Conservation (phyloP, 2,329 filamentous ascomycete genomes). For the Alternaria sp. region DNA sequence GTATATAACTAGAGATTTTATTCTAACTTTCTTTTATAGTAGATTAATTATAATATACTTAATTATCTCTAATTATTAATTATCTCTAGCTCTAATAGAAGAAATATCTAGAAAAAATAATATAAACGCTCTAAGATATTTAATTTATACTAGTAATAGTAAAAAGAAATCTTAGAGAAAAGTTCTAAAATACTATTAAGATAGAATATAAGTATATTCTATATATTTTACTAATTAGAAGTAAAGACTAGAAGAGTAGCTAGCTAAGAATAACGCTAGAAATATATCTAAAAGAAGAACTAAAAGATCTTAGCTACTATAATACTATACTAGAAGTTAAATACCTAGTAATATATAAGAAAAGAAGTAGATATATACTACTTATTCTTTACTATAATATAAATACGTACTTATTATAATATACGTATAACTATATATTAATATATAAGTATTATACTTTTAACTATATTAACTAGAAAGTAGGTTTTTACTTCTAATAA, state of each 20-base stretch:
- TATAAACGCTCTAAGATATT: no score
- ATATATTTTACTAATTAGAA: not conserved
- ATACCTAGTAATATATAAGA: not conserved
- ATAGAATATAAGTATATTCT: not conserved
- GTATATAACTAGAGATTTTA: no score
- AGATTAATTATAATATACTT: no score
- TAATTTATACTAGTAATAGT: no score
- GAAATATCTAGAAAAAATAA: no score
- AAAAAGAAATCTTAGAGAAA: no score
- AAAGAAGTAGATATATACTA: not conserved
- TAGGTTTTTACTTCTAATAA: not conserved
- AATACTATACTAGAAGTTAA: not conserved
- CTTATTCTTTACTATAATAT: not conserved
- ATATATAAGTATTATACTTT: not conserved
- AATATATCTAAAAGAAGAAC: not conserved
- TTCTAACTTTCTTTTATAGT: no score
- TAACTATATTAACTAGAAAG: not conserved
- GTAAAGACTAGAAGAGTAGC: not conserved
- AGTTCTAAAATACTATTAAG: not conserved
- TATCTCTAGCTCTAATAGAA: no score
- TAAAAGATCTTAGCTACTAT: not conserved
- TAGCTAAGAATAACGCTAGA: not conserved
- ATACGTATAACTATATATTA: not conserved
- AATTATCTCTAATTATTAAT: no score
- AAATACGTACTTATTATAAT: not conserved